phyloP scores from a whole-genome alignment of 192 early-diverging fungal genomes.

The Linderina pennispora region DNA sequence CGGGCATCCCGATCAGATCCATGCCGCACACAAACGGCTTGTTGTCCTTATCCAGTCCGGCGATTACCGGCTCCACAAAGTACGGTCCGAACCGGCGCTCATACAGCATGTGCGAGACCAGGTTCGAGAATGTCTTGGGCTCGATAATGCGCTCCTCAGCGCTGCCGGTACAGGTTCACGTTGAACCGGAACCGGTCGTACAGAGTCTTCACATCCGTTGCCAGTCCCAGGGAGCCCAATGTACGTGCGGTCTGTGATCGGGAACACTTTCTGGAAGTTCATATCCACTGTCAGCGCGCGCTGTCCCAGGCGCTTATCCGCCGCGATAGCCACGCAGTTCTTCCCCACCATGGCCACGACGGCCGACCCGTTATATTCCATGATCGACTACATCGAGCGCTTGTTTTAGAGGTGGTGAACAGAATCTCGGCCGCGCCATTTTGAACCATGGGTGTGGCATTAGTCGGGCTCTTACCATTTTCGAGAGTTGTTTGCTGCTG shows the following conservation, averaged over 20 bases:
- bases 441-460: too few species aligned
- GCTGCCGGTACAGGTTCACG: constrained; percentile 92
- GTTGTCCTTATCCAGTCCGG: constrained; percentile 86
- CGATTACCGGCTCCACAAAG: constrained; percentile 92
- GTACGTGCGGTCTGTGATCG: constrained; percentile 76
- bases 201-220: constrained; percentile 96
- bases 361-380: constrained; percentile 92
- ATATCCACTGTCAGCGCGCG: constrained; percentile 91
- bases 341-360: constrained; percentile 98
- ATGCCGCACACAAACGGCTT: constrained; percentile 90
- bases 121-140: constrained; percentile 85
- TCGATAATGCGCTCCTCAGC: constrained; percentile 94
- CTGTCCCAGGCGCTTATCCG: constrained; percentile 90
- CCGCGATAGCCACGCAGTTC: constrained; percentile 96
- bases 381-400: constrained; percentile 72
- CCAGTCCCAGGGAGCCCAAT: constrained; percentile 91
- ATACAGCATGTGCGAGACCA: constrained; percentile 95
- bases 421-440: too few species aligned
- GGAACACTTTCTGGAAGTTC: constrained; percentile 93
- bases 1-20: constrained; percentile 94
- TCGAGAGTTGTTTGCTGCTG: neutral
- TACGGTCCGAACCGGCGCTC: constrained; percentile 94
- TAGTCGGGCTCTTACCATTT: neutral
- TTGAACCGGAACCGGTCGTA: constrained; percentile 85
- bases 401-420: too few species aligned